These are phyloP conservation scores for Verticillium zaregamsianum DNA, from an alignment of 2,329 filamentous ascomycete species.

Conservation along the genomic window DNA sequence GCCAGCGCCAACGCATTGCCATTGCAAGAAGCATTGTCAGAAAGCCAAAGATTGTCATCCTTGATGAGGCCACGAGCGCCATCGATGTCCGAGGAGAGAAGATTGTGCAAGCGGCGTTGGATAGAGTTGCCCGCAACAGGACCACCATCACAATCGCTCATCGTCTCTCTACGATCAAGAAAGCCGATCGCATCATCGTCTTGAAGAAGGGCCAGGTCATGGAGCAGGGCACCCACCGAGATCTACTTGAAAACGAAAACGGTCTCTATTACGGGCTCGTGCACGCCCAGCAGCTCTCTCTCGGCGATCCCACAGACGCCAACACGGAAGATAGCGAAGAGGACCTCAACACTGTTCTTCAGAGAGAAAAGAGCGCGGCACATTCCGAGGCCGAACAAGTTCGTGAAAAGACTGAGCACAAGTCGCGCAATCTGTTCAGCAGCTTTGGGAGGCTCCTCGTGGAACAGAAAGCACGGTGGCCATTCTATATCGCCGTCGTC, in stretches of 20 bases:
- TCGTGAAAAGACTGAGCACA: slow-evolving; percentile 26
- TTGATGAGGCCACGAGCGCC: slow-evolving; percentile 75
- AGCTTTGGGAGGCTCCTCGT: slow-evolving; percentile 54
- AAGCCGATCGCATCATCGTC: slow-evolving; percentile 76
- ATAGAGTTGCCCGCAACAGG: slow-evolving; percentile 55
- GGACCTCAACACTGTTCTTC: slow-evolving; percentile 32
- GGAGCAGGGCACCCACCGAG: slow-evolving; percentile 73
- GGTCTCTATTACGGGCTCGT: slow-evolving; percentile 68
- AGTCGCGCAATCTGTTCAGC: slow-evolving; percentile 39
- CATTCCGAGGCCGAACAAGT: slow-evolving; percentile 25
- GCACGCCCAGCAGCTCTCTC: slow-evolving; percentile 54
- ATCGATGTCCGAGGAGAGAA: slow-evolving; percentile 50
- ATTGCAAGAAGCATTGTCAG: slow-evolving; percentile 73
- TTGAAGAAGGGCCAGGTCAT: slow-evolving; percentile 66
- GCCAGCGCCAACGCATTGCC: slow-evolving; percentile 78
- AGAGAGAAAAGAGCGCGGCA: slow-evolving; percentile 41
- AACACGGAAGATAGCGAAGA: slow-evolving; percentile 32
- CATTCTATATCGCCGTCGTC: slow-evolving; percentile 45
- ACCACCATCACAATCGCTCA: slow-evolving; percentile 75
- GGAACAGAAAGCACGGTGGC: slow-evolving; percentile 50
- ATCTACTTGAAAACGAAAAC: slow-evolving; percentile 55
- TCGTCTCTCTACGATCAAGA: slow-evolving; percentile 68
- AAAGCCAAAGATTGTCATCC: slow-evolving; percentile 64
- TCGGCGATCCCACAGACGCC: slow-evolving; percentile 41
- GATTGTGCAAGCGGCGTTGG: slow-evolving; percentile 62